Evolutionary conservation across 2,329 filamentous ascomycete genomes (phyloP).

Genomic region (Clarireedia monteithiana): DNA sequence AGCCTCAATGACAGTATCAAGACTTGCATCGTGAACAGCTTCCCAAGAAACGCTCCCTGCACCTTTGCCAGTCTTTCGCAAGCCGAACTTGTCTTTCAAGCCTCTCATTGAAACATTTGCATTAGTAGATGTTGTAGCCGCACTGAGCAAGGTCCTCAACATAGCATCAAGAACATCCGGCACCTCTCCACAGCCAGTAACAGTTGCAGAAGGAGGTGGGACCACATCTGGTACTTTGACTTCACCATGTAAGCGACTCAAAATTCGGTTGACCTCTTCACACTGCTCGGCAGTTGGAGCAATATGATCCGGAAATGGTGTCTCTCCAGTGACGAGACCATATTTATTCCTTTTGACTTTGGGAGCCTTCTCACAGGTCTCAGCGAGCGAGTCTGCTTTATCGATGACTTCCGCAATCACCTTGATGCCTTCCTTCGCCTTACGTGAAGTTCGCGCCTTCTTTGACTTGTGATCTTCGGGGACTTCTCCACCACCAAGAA

Average conservation of each 20-base stretch:
- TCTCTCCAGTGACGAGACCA: slow-evolving; percentile 44
- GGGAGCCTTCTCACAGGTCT: not conserved
- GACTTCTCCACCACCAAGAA: not conserved
- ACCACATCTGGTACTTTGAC: slow-evolving; percentile 57
- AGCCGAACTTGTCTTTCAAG: slow-evolving; percentile 56
- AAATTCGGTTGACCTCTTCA: slow-evolving; percentile 56
- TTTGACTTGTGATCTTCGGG: not conserved
- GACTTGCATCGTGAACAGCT: slow-evolving; percentile 51
- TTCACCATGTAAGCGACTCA: slow-evolving; percentile 58
- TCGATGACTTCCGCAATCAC: slow-evolving; percentile 10
- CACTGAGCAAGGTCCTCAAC: slow-evolving; percentile 45
- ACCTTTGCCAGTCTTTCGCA: slow-evolving; percentile 53
- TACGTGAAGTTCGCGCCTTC: not conserved
- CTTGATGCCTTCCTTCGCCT: slow-evolving; percentile 7
- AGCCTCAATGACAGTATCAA: slow-evolving; percentile 56
- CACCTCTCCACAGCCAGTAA: slow-evolving; percentile 59
- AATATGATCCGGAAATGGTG: slow-evolving; percentile 61
- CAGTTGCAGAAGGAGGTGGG: slow-evolving; percentile 59
- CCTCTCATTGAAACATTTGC: slow-evolving; percentile 60
- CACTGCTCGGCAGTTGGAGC: slow-evolving; percentile 63
- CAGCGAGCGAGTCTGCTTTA: not conserved
- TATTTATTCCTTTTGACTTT: slow-evolving; percentile 37
- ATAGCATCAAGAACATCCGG: slow-evolving; percentile 47
- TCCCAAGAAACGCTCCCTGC: slow-evolving; percentile 72
- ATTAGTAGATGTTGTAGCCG: slow-evolving; percentile 40